Base-by-base conservation (phyloP, 768 basidiomycete genomes). In the Austroboletus eburneus region DNA sequence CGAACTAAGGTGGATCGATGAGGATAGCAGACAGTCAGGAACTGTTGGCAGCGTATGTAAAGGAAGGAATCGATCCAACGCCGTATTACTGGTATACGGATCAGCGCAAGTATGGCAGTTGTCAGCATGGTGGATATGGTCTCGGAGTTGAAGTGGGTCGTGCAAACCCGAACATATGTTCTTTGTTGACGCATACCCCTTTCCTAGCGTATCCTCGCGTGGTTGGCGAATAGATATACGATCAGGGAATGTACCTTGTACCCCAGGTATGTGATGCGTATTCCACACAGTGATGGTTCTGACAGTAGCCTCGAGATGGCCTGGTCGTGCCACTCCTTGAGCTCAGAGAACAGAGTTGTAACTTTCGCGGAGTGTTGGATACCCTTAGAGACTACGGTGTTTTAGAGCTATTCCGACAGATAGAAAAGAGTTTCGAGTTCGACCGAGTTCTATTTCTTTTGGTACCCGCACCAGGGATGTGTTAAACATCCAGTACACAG, bases 11-110 rank as follows among this genome's bases (percentile, higher is more conserved):
- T 54, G 90, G 87, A 36, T 91, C 88, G 39, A 92, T 91, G 90
- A 88, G 90, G 78, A 91, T 91, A 57, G 69, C 86, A 14, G 87
- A 90, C 67, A 78, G 79, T 64, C 78, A 85, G 17, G 93, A 98
- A 69, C 73, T 99, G 42, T 66, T 97, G 38, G 90, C 80, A 12
- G 96, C 83, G 2, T 98, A 96, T 70, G 86, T 83, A 71, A 77
- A 87, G 27, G 90, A 94, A 68, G 91, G 91, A 2, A 96, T 97
- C 49, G 86, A 90, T 58, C 76, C 91, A 6, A 71, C 77, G 27
- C 91, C 90, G 2, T 96, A 96, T 71, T 93, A 92, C 68, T 94
- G 91, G 91, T 98, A 90, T 72, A 94, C 90, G 9, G 96, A 98
- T 64, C 90, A 93, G 74, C 82, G 96, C 58, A 96, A 96, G 74